Evolutionary conservation across 331 rosid species (phyloP).

Genomic region (Acacia concinna): DNA sequence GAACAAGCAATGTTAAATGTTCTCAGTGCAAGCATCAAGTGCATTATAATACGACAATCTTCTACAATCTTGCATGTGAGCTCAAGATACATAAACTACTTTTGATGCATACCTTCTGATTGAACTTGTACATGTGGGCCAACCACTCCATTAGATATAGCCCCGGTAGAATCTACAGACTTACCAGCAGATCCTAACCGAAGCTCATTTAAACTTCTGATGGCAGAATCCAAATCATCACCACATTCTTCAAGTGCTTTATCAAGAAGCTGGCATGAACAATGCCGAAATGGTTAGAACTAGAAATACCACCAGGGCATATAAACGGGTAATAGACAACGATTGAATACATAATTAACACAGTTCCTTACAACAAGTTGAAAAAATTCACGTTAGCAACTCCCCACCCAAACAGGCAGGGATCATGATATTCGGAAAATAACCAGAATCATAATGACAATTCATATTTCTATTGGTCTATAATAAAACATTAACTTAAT

Average conservation of each 20-base stretch:
- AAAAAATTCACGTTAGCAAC: background rate
- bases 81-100: background rate
- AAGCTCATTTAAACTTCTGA: conserved; percentile 66
- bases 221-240: conserved; percentile 73
- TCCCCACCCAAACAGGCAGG: background rate
- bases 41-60: background rate
- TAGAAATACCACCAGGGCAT: background rate
- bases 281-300: conserved; percentile 17
- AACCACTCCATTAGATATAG: conserved; percentile 27
- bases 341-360: background rate
- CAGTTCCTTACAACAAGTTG: background rate
- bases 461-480: background rate
- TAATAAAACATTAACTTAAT: background rate
- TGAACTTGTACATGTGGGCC: conserved; percentile 45
- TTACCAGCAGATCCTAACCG: conserved; percentile 42
- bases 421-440: background rate
- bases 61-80: background rate
- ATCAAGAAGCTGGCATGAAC: conserved; percentile 57
- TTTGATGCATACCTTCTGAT: conserved; percentile 38
- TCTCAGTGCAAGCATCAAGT: background rate
- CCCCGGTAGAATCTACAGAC: conserved; percentile 36
- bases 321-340: background rate
- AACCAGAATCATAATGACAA: background rate
- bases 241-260: conserved; percentile 75
- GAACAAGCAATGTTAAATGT: background rate